Base-by-base conservation (phyloP, 805 yeast genomes). In the Barnettozyma wickerhamii region DNA sequence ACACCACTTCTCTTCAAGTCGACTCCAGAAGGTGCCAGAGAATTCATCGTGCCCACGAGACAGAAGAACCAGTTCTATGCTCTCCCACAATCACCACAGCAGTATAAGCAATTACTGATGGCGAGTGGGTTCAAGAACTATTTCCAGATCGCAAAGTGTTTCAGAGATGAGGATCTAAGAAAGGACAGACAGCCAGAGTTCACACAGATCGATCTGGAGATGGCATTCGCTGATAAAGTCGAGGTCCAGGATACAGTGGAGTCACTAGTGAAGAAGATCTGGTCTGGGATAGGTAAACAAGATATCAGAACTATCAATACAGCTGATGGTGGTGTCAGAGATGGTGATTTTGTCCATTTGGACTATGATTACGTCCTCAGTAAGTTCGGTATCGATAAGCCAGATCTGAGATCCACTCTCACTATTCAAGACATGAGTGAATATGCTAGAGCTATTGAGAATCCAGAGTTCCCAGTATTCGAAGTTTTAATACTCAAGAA, bases 11-110 rank as follows among this genome's bases (percentile, higher is more conserved):
- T 93, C 21, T 93, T 93, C 71, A 90, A 93, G 56, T 85, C 96
- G 2, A 93, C 99, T 0, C 99, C 99, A 0, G 99, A 93, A 62
- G 99, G 99, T 13, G 99, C 99, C 1, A 71, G 95, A 29, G 99
- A 93, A 62, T 93, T 91, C 59, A 63, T 93, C 35, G 97, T 93
- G 0, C 99, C 99, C 1, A 87, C 97, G 0, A 72, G 98, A 49
- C 65, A 73, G 13, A 57, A 65, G 2, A 62, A 64, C 3, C 64
- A 68, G 20, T 84, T 85, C 60, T 93, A 91, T 59, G 97, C 99
- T 0, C 68, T 93, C 21, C 97, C 98, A 0, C 99, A 93, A 60
- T 87, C 96, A 13, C 99, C 99, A 0, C 99, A 93, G 59, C 99
- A 93, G 58, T 93, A 91, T 58, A 93, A 93, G 58, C 99, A 93